phyloP scores from a whole-genome alignment of 2,329 filamentous ascomycete species.

The Phyllosticta ampelicida region DNA sequence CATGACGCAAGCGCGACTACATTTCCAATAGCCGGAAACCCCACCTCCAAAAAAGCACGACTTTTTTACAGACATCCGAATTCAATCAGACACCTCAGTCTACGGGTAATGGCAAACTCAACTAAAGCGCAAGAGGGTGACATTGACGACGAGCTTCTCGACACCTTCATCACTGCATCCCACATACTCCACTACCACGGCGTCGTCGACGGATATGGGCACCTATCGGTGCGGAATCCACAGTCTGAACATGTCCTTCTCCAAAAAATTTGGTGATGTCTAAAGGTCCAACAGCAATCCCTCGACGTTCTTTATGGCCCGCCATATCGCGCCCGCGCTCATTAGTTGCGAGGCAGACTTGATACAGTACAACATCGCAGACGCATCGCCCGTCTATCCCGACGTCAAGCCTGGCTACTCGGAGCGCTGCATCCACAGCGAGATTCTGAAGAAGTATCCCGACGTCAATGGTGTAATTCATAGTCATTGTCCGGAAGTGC shows the following conservation, averaged over 20 bases:
- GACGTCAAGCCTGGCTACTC: constrained; percentile 25
- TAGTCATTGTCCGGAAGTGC: constrained; percentile 31
- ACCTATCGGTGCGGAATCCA: constrained; percentile 44
- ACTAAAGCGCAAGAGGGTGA: neutral
- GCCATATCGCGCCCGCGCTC: constrained; percentile 33
- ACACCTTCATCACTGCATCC: constrained; percentile 33
- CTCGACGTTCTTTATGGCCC: constrained; percentile 36
- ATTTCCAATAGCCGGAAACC: neutral
- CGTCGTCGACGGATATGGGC: constrained; percentile 45
- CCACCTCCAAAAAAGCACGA: no score
- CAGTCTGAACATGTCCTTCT: constrained; percentile 9
- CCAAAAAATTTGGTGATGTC: neutral
- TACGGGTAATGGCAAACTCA: neutral
- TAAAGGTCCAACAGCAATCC: constrained; percentile 18
- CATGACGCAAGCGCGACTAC: neutral
- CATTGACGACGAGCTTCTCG: neutral
- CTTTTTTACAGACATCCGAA: no score
- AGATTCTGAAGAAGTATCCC: constrained; percentile 36
- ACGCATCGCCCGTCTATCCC: constrained; percentile 28
- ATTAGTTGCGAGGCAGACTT: constrained; percentile 32
- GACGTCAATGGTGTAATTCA: constrained; percentile 35
- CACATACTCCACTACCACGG: constrained; percentile 44
- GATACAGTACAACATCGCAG: constrained; percentile 34
- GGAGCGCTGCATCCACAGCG: constrained; percentile 36
- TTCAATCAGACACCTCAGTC: no score